These are phyloP conservation scores for Phalaenopsis aphrodite DNA, from an alignment of 106 monocot species.

Conservation along the genomic window DNA sequence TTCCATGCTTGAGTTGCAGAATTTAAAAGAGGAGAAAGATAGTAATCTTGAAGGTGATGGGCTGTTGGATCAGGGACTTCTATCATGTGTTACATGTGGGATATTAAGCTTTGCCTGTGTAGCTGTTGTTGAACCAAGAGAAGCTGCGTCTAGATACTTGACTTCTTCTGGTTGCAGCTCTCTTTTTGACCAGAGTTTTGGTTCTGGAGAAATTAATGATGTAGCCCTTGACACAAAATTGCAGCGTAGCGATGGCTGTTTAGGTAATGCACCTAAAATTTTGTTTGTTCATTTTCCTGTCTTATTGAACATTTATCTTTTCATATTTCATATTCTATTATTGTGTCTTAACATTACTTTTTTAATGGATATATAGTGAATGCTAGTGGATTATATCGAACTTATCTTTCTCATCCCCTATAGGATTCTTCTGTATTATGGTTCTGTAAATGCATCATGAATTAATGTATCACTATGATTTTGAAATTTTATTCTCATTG, in stretches of 20 bases:
- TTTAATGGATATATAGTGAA: background rate
- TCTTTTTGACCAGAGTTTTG: constrained; percentile 20
- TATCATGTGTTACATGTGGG: constrained; percentile 91
- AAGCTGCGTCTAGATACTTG: constrained; percentile 42
- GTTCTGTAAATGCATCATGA: background rate
- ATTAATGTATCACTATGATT: background rate
- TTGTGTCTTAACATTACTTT: background rate
- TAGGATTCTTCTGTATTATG: background rate
- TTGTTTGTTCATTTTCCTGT: background rate
- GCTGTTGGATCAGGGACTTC: constrained; percentile 61
- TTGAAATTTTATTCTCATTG: background rate
- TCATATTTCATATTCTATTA: background rate
- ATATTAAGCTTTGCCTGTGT: constrained; percentile 88
- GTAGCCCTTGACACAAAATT: constrained; percentile 4
- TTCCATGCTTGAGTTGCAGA: constrained; percentile 15
- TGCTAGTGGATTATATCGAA: background rate
- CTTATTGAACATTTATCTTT: background rate
- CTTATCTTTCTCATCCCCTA: background rate
- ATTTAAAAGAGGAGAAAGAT: constrained; percentile 33
- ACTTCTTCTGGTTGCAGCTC: constrained; percentile 49
- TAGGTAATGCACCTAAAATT: constrained; percentile 7
- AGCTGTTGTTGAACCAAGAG: constrained; percentile 69
- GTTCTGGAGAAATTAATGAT: constrained; percentile 17
- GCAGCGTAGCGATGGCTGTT: background rate
- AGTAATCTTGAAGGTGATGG: constrained; percentile 21